Conservation (phyloP, 192 early-diverging fungal species). For the Gaertneriomyces sp. region DNA sequence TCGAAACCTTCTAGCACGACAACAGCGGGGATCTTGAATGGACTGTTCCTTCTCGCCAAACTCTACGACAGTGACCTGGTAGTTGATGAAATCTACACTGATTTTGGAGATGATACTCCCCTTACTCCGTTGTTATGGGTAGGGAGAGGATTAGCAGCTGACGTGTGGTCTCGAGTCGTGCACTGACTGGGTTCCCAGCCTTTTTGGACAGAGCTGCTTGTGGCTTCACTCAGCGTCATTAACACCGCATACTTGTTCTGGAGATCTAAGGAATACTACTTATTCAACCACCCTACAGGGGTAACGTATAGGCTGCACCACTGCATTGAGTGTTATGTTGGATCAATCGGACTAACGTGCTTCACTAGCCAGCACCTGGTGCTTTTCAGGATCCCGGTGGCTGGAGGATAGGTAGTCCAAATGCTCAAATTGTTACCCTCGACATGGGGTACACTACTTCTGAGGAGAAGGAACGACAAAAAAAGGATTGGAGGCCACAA, state of each 20-base stretch:
- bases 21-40: too few relatives aligned
- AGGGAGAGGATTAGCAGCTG: background rate
- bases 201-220: background rate
- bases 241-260: slow-evolving; percentile 28
- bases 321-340: background rate
- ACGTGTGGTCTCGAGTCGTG: background rate
- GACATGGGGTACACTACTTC: slow-evolving; percentile 7
- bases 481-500: background rate
- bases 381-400: background rate
- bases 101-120: background rate
- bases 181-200: background rate
- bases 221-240: slow-evolving; percentile 1
- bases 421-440: slow-evolving; percentile 20
- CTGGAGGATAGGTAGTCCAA: slow-evolving; percentile 20
- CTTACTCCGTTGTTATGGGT: background rate
- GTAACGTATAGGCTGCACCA: background rate
- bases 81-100: background rate
- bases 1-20: too few relatives aligned
- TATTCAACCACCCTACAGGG: slow-evolving; percentile 23
- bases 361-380: background rate
- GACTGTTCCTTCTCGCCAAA: too few relatives aligned
- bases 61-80: too few relatives aligned
- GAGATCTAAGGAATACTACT: slow-evolving; percentile 10
- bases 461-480: slow-evolving; percentile 8
- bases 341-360: background rate